These are phyloP conservation scores for Pseudopithomyces maydicus DNA, from an alignment of 2,329 filamentous ascomycete genomes.

Conservation along the genomic window DNA sequence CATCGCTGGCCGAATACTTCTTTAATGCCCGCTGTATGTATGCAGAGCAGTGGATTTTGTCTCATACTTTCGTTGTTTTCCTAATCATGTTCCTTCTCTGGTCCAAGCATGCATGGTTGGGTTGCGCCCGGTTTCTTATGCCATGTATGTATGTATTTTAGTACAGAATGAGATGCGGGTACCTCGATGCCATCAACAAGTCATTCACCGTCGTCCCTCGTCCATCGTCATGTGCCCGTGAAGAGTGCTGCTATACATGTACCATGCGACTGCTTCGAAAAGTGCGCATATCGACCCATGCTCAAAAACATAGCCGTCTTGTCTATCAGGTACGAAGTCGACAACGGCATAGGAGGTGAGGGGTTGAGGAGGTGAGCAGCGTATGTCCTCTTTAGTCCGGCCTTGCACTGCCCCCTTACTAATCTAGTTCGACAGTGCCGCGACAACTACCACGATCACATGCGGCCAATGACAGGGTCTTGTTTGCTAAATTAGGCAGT, in stretches of 20 bases:
- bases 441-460: too few species aligned
- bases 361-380: slow-evolving; percentile 6
- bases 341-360: slow-evolving; percentile 10
- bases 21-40: slow-evolving; percentile 8
- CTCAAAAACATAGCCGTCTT: neutral
- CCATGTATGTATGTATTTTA: slow-evolving; percentile 26
- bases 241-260: neutral
- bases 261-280: neutral
- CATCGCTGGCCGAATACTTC: slow-evolving; percentile 13
- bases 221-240: neutral
- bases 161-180: slow-evolving; percentile 1
- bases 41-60: slow-evolving; percentile 7
- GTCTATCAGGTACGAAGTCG: slow-evolving; percentile 2
- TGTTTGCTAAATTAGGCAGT: too few species aligned
- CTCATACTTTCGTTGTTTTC: slow-evolving; percentile 2
- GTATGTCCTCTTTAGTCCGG: neutral
- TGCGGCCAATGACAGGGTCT: too few species aligned
- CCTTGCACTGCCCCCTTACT: slow-evolving; percentile 34
- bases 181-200: neutral
- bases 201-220: neutral
- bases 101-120: slow-evolving; percentile 7
- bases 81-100: neutral
- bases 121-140: slow-evolving; percentile 12
- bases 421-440: slow-evolving; percentile 19
- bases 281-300: neutral